These are phyloP conservation scores for Kodamaea laetipori DNA, from an alignment of 805 yeast species.

Conservation along the genomic window DNA sequence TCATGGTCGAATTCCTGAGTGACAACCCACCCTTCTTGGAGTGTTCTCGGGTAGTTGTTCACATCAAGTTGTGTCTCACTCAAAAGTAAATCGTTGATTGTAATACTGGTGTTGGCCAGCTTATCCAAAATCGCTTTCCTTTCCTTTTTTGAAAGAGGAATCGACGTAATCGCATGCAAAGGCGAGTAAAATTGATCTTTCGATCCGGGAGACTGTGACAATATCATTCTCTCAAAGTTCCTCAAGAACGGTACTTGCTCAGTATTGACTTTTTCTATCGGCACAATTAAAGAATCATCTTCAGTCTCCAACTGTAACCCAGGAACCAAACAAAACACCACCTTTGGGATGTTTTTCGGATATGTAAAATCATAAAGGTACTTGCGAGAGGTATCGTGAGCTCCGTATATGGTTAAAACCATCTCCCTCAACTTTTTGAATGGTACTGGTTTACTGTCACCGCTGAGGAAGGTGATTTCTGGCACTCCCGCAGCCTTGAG, in stretches of 20 bases:
- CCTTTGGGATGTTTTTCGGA: constrained; percentile 45
- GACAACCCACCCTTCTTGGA: constrained; percentile 51
- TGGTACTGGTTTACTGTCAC: constrained; percentile 17
- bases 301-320: constrained; percentile 45
- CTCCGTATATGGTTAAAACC: constrained; percentile 18
- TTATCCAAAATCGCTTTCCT: constrained; percentile 40
- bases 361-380: not conserved
- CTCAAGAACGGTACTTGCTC: constrained; percentile 34
- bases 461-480: constrained; percentile 16
- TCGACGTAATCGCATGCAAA: constrained; percentile 53
- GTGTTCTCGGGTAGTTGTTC: constrained; percentile 57
- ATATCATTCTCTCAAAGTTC: constrained; percentile 47
- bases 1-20: constrained; percentile 56
- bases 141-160: constrained; percentile 61
- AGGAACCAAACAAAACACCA: constrained; percentile 62
- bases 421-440: constrained; percentile 22
- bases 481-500: constrained; percentile 33
- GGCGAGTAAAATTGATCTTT: constrained; percentile 57
- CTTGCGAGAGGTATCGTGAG: not conserved
- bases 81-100: constrained; percentile 56
- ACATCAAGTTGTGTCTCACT: constrained; percentile 48
- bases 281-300: not conserved
- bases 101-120: constrained; percentile 38
- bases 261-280: constrained; percentile 9
- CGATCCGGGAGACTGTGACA: constrained; percentile 67